Conservation (phyloP, 257 asterid species). For the Solanum acaule region DNA sequence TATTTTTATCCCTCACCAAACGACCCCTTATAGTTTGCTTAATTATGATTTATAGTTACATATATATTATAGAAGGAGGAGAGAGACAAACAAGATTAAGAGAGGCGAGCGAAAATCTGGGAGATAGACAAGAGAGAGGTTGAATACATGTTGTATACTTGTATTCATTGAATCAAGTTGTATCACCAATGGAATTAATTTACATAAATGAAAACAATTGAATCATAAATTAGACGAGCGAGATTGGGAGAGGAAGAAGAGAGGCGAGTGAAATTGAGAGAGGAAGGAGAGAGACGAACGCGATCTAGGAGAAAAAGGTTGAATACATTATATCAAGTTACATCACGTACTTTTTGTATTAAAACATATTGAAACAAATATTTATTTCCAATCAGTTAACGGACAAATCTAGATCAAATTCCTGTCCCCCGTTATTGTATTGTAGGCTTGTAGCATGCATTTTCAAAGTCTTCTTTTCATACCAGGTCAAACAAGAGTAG, state of each 20-base stretch:
- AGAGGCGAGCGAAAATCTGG: too few species aligned
- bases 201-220: background rate
- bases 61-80: too few species aligned
- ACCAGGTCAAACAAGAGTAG: background rate
- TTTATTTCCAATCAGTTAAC: background rate
- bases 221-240: too few species aligned
- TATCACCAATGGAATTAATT: background rate
- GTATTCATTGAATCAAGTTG: too few species aligned
- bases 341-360: background rate
- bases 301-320: too few species aligned
- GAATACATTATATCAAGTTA: too few species aligned
- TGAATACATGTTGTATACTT: background rate
- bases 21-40: too few species aligned
- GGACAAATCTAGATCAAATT: background rate
- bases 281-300: rapidly evolving
- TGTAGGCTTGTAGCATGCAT: background rate
- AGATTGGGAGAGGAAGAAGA: rapidly evolving
- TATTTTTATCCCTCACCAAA: too few species aligned
- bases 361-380: background rate
- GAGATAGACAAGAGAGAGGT: background rate
- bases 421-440: background rate
- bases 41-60: too few species aligned
- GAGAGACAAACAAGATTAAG: too few species aligned
- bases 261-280: too few species aligned
- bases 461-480: background rate